A percentile compares a stretch with the other conserved stretches of the same genome.
phyloP scores from a whole-genome alignment of 305 asterid genomes.

The Vinca major region DNA sequence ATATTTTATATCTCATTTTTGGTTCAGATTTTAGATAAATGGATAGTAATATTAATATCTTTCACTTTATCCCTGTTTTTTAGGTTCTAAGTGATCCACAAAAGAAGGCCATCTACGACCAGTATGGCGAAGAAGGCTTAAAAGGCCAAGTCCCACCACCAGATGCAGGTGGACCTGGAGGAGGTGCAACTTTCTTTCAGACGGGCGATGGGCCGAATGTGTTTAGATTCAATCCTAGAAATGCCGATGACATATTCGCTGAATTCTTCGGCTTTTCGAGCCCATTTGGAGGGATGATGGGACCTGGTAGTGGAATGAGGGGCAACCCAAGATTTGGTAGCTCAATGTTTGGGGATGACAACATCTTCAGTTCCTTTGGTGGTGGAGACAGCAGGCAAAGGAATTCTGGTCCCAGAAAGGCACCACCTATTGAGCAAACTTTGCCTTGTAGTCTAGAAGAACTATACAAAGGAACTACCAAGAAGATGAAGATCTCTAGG shows the following conservation, averaged over 20 bases:
- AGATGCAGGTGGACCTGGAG: conserved; percentile 37
- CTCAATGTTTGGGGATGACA: conserved; percentile 50
- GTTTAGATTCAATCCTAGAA: conserved; percentile 69
- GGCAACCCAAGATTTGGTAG: conserved; percentile 48
- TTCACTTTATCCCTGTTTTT: neutral
- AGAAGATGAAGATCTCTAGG: conserved; percentile 62
- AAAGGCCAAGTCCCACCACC: conserved; percentile 87
- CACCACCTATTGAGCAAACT: conserved; percentile 54
- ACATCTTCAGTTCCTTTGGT: conserved; percentile 49
- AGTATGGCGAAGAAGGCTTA: conserved; percentile 86
- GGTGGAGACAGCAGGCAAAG: conserved; percentile 41
- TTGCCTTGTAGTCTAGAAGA: conserved; percentile 79
- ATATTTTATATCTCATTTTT: too few species aligned
- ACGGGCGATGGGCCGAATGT: conserved; percentile 65
- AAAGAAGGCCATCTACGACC: conserved; percentile 70
- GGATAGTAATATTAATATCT: too few species aligned
- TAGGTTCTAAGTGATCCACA: conserved; percentile 83
- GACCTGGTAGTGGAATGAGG: conserved; percentile 51
- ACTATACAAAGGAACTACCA: conserved; percentile 33
- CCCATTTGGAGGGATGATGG: conserved; percentile 61
- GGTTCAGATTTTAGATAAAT: too few species aligned
- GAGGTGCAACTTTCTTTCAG: conserved; percentile 61
- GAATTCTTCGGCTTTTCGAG: conserved; percentile 70
- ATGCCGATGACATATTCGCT: conserved; percentile 71
- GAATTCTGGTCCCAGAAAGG: conserved; percentile 65